phyloP scores from a whole-genome alignment of 2,329 filamentous ascomycete genomes.

The Eutypella sp. region DNA sequence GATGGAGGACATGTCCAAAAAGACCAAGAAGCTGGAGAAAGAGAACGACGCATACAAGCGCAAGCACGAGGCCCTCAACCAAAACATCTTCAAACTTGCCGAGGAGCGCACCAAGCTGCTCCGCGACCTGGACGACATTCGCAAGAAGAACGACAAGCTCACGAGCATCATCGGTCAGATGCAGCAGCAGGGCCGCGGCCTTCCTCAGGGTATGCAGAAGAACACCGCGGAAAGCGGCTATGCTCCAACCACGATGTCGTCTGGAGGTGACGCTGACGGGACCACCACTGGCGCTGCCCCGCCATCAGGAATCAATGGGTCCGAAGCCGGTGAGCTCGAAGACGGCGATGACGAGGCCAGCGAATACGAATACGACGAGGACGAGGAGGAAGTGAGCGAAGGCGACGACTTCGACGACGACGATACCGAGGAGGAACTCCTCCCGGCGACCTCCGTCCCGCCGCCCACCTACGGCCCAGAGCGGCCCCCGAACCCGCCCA shows the following conservation, averaged over 20 bases:
- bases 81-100: constrained; percentile 95
- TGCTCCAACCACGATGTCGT: constrained; percentile 25
- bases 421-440: constrained; percentile 47
- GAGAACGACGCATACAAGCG: constrained; percentile 88
- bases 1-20: constrained; percentile 99
- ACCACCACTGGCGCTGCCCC: no score
- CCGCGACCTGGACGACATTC: constrained; percentile 71
- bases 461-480: constrained; percentile 24
- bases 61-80: constrained; percentile 89
- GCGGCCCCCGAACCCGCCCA: constrained; percentile 14
- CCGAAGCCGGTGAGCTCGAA: constrained; percentile 60
- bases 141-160: constrained; percentile 83
- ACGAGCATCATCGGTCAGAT: constrained; percentile 93
- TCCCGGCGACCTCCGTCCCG: constrained; percentile 12
- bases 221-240: constrained; percentile 57
- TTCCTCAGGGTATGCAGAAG: constrained; percentile 59
- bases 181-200: constrained; percentile 87
- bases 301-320: constrained; percentile 52
- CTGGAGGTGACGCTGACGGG: not conserved
- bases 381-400: constrained; percentile 36
- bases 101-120: constrained; percentile 79
- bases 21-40: constrained; percentile 93
- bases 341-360: constrained; percentile 56
- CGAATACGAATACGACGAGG: constrained; percentile 61
- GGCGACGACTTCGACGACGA: constrained; percentile 43